These are phyloP conservation scores for Claviceps sp. DNA, from an alignment of 2,329 filamentous ascomycete genomes.

Conservation along the genomic window DNA sequence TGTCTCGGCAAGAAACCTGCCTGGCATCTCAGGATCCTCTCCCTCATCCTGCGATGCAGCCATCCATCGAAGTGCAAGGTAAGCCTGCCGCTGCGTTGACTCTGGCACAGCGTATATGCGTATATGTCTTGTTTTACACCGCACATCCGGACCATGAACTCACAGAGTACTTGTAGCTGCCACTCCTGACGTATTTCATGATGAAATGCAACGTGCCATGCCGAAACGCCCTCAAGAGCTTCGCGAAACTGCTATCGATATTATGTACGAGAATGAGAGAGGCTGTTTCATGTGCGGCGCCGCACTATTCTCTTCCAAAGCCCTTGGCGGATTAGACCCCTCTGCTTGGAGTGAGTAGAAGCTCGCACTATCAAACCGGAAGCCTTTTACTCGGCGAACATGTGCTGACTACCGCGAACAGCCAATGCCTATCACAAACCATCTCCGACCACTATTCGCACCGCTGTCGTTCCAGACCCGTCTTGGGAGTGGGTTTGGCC, in stretches of 20 bases:
- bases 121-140: neutral
- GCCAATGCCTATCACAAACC: slow-evolving; percentile 51
- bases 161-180: slow-evolving; percentile 13
- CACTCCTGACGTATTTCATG: slow-evolving; percentile 14
- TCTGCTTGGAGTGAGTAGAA: slow-evolving; percentile 53
- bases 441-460: slow-evolving; percentile 57
- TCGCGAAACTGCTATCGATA: slow-evolving; percentile 55
- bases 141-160: neutral
- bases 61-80: slow-evolving; percentile 23
- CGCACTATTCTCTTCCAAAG: slow-evolving; percentile 76
- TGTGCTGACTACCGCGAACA: slow-evolving; percentile 8
- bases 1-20: neutral
- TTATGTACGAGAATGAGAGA: slow-evolving; percentile 91
- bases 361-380: too few species aligned
- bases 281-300: slow-evolving; percentile 82
- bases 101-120: too few species aligned
- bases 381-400: neutral
- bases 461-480: slow-evolving; percentile 85
- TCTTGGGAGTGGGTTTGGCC: slow-evolving; percentile 82
- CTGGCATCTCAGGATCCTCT: slow-evolving; percentile 1
- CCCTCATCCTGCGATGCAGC: slow-evolving; percentile 12
- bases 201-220: slow-evolving; percentile 20
- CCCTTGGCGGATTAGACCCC: slow-evolving; percentile 76
- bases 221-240: slow-evolving; percentile 19
- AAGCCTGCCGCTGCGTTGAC: neutral